These are phyloP conservation scores for Hortaea sp. DNA, from an alignment of 2,329 filamentous ascomycete species.

Conservation along the genomic window DNA sequence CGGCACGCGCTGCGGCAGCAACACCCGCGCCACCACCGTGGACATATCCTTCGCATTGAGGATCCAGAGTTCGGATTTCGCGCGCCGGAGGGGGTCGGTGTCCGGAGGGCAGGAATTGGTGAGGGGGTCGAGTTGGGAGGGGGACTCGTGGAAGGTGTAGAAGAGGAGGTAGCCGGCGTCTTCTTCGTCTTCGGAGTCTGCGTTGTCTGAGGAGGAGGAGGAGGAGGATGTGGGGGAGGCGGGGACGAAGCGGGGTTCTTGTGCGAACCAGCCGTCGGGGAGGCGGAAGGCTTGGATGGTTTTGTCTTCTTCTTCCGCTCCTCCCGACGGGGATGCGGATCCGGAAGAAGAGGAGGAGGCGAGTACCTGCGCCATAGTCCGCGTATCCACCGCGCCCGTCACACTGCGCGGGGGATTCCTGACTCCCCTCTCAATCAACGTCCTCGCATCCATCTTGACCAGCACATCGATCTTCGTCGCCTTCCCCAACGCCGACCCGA, in stretches of 20 bases:
- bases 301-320: slow-evolving; percentile 18
- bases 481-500: slow-evolving; percentile 51
- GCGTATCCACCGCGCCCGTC: slow-evolving; percentile 52
- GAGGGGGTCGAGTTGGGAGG: slow-evolving; percentile 36
- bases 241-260: slow-evolving; percentile 58
- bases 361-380: slow-evolving; percentile 45
- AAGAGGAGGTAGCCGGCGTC: slow-evolving; percentile 59
- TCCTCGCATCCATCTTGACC: slow-evolving; percentile 49
- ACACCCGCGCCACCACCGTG: slow-evolving; percentile 48
- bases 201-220: background rate
- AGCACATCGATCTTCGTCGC: slow-evolving; percentile 57
- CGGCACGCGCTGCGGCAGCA: slow-evolving; percentile 56
- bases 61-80: slow-evolving; percentile 57
- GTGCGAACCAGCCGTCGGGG: slow-evolving; percentile 52
- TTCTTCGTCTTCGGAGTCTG: slow-evolving; percentile 30
- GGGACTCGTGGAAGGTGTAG: slow-evolving; percentile 58
- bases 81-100: slow-evolving; percentile 23
- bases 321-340: no score
- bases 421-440: slow-evolving; percentile 46
- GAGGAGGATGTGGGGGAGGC: slow-evolving; percentile 13
- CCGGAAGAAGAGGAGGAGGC: slow-evolving; percentile 3
- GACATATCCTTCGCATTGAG: slow-evolving; percentile 55
- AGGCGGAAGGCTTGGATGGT: slow-evolving; percentile 53
- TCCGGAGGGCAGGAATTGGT: slow-evolving; percentile 27
- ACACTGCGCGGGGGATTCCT: slow-evolving; percentile 28